These are phyloP conservation scores for Coniosporium tulheliwenetii DNA, from an alignment of 2,329 filamentous ascomycete genomes.

Conservation along the genomic window DNA sequence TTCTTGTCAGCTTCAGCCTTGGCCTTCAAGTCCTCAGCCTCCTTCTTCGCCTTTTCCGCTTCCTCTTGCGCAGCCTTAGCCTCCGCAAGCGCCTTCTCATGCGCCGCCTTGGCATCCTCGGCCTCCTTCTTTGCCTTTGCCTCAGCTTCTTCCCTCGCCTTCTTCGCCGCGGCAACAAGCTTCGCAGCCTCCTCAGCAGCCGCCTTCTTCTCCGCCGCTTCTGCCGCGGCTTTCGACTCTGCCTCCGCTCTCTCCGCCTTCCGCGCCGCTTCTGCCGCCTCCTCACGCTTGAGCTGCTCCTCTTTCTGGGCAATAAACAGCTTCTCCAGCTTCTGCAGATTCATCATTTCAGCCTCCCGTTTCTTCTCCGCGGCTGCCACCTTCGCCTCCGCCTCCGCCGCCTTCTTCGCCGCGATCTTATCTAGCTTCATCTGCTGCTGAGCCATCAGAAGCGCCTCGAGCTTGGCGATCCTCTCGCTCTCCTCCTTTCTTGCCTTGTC, in stretches of 20 bases:
- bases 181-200: conserved; percentile 22
- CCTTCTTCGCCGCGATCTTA: conserved; percentile 8
- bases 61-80: conserved; percentile 31
- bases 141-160: conserved; percentile 22
- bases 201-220: conserved; percentile 11
- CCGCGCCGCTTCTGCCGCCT: conserved; percentile 22
- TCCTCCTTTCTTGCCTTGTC: no score
- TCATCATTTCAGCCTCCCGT: conserved; percentile 5
- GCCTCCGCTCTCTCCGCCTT: conserved; percentile 31
- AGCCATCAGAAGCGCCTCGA: not conserved
- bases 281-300: conserved; percentile 20
- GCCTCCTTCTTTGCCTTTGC: conserved; percentile 12
- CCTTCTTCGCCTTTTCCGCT: conserved; percentile 34
- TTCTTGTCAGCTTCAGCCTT: conserved; percentile 32
- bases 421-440: conserved; percentile 6
- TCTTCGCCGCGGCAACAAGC: conserved; percentile 32
- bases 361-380: conserved; percentile 2
- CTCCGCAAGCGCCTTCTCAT: conserved; percentile 29
- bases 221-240: conserved; percentile 23
- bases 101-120: conserved; percentile 21
- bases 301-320: conserved; percentile 26
- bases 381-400: not conserved
- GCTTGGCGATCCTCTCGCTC: no score
- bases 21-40: conserved; percentile 32
- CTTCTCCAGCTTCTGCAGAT: conserved; percentile 18